Percentiles rank a stretch among this genome's conserved stretches.
These are phyloP conservation scores for Aspergillus saccharolyticus DNA, from an alignment of 495 filamentous ascomycete genomes.

Conservation along the genomic window DNA sequence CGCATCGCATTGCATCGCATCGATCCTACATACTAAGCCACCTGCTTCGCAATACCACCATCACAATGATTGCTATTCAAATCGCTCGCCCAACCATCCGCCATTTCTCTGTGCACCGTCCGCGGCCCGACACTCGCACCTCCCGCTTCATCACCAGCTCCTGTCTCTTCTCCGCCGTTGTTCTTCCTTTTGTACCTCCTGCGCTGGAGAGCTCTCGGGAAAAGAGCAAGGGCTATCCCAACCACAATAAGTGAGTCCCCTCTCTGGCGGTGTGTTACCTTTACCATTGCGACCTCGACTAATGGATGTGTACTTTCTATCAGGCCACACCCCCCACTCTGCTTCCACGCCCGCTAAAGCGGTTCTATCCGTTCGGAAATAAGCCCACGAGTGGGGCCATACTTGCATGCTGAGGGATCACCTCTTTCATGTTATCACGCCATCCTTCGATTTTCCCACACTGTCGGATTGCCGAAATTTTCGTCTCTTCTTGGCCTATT, in stretches of 20 bases:
- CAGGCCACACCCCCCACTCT: constrained; percentile 39
- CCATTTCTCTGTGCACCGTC: constrained; percentile 42
- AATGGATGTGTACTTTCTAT: neutral
- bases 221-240: constrained; percentile 30
- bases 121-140: constrained; percentile 34
- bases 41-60: neutral
- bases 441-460: neutral
- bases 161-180: constrained; percentile 38
- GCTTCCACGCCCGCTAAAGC: constrained; percentile 42
- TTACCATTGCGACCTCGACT: neutral
- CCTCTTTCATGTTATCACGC: neutral
- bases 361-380: constrained; percentile 6
- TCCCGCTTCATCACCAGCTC: constrained; percentile 37
- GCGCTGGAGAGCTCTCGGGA: constrained; percentile 43
- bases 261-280: neutral
- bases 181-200: constrained; percentile 43
- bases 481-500: constrained; percentile 8
- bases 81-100: constrained; percentile 37
- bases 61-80: constrained; percentile 29
- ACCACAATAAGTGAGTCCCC: constrained; percentile 34
- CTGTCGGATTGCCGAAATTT: neutral
- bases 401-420: neutral
- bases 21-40: neutral
- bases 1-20: no score
- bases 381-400: neutral